phyloP scores from a whole-genome alignment of 1,284 basidiomycete genomes.

The Rhodotorula glutinis region DNA sequence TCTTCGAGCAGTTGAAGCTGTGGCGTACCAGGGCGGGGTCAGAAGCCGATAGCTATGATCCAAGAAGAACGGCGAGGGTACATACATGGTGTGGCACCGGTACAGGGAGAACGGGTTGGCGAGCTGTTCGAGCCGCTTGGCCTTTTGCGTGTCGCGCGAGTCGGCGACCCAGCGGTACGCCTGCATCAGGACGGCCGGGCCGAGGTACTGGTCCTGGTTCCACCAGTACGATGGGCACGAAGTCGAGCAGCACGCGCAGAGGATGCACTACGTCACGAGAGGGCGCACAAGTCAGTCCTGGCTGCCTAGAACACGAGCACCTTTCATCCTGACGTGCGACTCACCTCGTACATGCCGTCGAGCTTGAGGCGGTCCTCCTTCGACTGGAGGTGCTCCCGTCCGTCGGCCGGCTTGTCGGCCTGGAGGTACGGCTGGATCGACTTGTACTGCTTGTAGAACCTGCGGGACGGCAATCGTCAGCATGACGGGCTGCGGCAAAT shows the following conservation, averaged over 20 bases:
- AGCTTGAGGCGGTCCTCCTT: conserved; percentile 90
- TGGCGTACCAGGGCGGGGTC: conserved; percentile 53
- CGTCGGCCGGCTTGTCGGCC: conserved; percentile 80
- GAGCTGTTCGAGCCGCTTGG: conserved; percentile 82
- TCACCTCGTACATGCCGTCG: conserved; percentile 85
- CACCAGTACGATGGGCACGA: conserved; percentile 74
- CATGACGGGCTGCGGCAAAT: no score
- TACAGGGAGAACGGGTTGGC: conserved; percentile 95
- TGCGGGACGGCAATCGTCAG: conserved; percentile 57
- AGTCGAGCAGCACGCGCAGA: conserved; percentile 93
- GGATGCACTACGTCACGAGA: conserved; percentile 53
- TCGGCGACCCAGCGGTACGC: conserved; percentile 92
- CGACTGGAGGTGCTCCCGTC: conserved; percentile 78
- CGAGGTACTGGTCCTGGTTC: conserved; percentile 98
- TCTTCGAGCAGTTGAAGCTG: conserved; percentile 69
- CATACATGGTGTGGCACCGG: conserved; percentile 50
- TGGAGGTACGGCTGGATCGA: conserved; percentile 94
- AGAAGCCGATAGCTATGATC: no score
- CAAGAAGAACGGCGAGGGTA: no score
- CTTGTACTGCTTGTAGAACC: conserved; percentile 99
- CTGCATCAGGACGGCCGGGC: conserved; percentile 76
- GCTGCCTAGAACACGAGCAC: no score
- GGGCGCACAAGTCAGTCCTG: no score
- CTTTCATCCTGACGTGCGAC: background rate
- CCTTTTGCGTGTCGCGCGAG: conserved; percentile 77